Conservation (phyloP, 164 flowering plant species). For the Umbilicus rupestris region DNA sequence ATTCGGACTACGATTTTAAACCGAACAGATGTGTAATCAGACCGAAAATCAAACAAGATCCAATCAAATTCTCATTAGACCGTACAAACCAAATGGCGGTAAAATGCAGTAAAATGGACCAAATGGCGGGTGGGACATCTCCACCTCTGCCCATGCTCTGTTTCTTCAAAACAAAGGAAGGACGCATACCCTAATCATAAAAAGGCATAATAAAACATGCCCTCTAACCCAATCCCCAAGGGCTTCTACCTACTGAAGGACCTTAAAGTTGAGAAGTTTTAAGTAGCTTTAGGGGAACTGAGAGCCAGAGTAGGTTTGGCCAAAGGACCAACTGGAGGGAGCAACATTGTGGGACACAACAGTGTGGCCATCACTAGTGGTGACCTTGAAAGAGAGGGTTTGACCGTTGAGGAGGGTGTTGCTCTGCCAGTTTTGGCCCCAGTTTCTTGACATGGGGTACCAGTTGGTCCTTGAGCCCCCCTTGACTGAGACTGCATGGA, state of each 20-base stretch:
- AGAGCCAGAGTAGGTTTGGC: constrained; percentile 53
- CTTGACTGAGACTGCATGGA: constrained; percentile 45
- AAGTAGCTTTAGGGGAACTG: constrained; percentile 34
- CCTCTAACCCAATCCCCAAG: background rate
- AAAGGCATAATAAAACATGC: constrained; percentile 17
- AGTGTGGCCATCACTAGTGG: constrained; percentile 54
- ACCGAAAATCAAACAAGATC: too few relatives aligned
- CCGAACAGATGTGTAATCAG: too few relatives aligned
- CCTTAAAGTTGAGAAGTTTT: background rate
- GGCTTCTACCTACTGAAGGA: background rate
- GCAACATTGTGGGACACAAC: constrained; percentile 57
- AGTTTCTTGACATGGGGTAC: constrained; percentile 68
- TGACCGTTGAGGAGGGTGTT: constrained; percentile 56
- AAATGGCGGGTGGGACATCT: background rate
- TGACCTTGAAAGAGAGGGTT: constrained; percentile 64
- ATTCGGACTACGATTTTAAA: too few relatives aligned
- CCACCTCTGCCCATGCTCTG: background rate
- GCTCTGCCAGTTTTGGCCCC: constrained; percentile 92
- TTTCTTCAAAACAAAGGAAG: background rate
- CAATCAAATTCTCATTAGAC: too few relatives aligned
- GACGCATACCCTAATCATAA: constrained; percentile 7
- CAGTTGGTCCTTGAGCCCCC: constrained; percentile 67
- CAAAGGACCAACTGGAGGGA: constrained; percentile 60
- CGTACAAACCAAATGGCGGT: background rate
- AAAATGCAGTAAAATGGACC: background rate